Evolutionary conservation across 345 rosid genomes (phyloP).

Genomic region (Acer campestre): DNA sequence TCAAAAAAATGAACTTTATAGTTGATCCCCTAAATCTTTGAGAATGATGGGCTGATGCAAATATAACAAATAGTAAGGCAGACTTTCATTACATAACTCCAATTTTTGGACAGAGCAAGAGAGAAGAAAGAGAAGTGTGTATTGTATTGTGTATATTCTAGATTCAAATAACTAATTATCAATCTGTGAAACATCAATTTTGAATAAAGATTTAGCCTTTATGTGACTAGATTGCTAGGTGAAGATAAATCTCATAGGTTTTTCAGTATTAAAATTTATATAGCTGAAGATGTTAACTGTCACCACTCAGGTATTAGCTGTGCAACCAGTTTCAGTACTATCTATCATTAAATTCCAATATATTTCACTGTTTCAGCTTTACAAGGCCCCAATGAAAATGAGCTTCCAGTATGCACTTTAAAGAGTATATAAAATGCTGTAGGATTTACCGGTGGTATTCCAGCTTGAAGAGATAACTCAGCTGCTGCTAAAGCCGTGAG

Average conservation of each 20-base stretch:
- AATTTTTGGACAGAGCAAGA: neutral
- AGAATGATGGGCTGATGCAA: neutral
- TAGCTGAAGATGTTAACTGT: neutral
- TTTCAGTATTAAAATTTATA: neutral
- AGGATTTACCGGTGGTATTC: slow-evolving; percentile 88
- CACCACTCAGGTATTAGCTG: neutral
- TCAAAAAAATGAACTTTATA: neutral
- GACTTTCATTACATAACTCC: neutral
- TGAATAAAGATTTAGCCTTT: neutral
- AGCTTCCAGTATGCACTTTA: slow-evolving; percentile 2
- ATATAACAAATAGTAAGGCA: neutral
- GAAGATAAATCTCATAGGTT: neutral
- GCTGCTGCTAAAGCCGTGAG: slow-evolving; percentile 95
- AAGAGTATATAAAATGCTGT: neutral
- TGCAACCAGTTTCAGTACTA: neutral
- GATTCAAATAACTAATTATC: neutral
- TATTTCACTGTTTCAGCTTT: neutral
- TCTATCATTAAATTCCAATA: neutral
- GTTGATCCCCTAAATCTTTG: neutral
- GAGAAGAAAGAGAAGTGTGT: neutral
- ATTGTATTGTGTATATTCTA: neutral
- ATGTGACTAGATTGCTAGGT: neutral
- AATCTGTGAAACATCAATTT: neutral
- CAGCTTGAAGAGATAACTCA: slow-evolving; percentile 95
- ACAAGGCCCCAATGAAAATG: neutral